These are phyloP conservation scores for Talaromyces sp. DNA, from an alignment of 2,329 filamentous ascomycete species.

Conservation along the genomic window DNA sequence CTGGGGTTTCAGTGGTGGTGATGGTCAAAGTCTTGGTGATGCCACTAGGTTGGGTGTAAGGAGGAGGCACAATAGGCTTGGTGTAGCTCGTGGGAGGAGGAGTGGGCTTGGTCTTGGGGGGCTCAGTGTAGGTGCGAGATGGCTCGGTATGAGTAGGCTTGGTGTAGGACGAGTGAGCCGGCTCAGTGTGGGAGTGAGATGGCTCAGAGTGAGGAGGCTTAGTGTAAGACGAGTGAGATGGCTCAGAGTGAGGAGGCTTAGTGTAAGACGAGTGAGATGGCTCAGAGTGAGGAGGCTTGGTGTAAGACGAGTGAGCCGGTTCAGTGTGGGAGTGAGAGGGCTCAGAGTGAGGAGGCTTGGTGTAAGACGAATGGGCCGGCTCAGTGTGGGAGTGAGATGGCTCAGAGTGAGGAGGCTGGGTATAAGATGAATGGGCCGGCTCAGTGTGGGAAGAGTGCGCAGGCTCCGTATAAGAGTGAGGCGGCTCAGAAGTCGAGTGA, in stretches of 20 bases:
- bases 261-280: background rate
- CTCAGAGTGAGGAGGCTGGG: slow-evolving; percentile 5
- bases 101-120: slow-evolving; percentile 9
- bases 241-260: background rate
- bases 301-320: background rate
- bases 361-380: background rate
- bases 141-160: slow-evolving; percentile 4
- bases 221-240: background rate
- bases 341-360: slow-evolving; percentile 3
- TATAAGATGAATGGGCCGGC: background rate
- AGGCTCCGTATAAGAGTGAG: slow-evolving; percentile 5
- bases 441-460: background rate
- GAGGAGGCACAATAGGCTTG: slow-evolving; percentile 26
- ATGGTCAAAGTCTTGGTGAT: slow-evolving; percentile 28
- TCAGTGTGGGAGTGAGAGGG: slow-evolving; percentile 1
- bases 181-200: background rate
- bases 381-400: background rate
- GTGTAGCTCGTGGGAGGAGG: slow-evolving; percentile 21
- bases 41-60: slow-evolving; percentile 7
- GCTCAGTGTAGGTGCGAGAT: background rate
- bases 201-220: slow-evolving; percentile 4
- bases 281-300: background rate
- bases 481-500: slow-evolving; percentile 10
- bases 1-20: slow-evolving; percentile 35
- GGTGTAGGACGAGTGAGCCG: background rate